Evolutionary conservation across 345 rosid species (phyloP).

Genomic region (Eucalyptus regnans): DNA sequence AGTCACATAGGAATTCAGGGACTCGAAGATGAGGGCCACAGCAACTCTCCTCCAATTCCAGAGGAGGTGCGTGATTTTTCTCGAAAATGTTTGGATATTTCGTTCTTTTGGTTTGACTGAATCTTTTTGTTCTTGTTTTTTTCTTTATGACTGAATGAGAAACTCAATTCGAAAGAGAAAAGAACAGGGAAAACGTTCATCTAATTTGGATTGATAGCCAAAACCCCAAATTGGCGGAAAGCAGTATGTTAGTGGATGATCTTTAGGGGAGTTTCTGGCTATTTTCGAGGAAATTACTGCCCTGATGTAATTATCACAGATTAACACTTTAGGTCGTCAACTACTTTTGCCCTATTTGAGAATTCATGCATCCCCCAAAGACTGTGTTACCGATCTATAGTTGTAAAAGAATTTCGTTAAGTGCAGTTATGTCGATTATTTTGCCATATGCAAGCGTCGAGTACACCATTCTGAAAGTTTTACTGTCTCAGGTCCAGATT

Average conservation of each 20-base stretch:
- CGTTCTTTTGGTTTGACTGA: neutral
- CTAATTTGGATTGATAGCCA: neutral
- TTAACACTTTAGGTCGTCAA: neutral
- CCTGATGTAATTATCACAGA: neutral
- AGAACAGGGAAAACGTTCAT: neutral
- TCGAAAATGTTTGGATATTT: neutral
- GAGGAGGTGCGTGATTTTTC: neutral
- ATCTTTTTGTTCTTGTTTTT: neutral
- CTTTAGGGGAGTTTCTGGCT: neutral
- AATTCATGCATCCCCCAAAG: neutral
- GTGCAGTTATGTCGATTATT: neutral
- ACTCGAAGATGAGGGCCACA: neutral
- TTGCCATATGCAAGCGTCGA: neutral
- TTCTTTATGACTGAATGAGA: neutral
- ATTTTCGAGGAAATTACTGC: neutral
- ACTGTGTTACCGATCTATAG: neutral
- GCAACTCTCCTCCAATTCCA: neutral
- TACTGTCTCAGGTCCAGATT: slow-evolving; percentile 33
- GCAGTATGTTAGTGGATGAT: neutral
- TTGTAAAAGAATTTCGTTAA: neutral
- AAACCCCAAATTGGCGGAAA: neutral
- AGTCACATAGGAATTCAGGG: neutral
- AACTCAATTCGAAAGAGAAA: neutral
- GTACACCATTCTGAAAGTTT: neutral
- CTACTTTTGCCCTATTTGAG: neutral